Evolutionary conservation across 1,284 basidiomycete species (phyloP).

Genomic region (Anthracocystis setariae): DNA sequence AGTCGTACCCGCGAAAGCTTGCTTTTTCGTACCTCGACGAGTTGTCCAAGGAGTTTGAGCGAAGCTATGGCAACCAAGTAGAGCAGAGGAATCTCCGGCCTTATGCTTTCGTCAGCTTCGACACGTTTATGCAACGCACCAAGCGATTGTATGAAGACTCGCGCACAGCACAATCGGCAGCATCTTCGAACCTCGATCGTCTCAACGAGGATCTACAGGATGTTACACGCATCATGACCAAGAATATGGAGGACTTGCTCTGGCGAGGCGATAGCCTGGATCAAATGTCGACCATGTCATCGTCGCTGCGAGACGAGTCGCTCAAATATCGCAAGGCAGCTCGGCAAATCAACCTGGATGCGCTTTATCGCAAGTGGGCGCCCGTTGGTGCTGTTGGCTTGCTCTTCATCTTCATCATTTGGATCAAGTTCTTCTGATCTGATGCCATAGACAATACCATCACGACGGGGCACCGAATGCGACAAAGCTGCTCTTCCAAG

Average conservation of each 20-base stretch:
- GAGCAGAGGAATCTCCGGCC: constrained; percentile 62
- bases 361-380: constrained; percentile 93
- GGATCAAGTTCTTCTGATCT: constrained; percentile 80
- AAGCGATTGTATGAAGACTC: constrained; percentile 94
- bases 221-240: constrained; percentile 99
- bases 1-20: constrained; percentile 95
- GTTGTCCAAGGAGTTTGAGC: constrained; percentile 88
- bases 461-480: no score
- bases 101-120: constrained; percentile 69
- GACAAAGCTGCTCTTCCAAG: no score
- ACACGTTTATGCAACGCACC: constrained; percentile 98
- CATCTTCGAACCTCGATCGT: constrained; percentile 78
- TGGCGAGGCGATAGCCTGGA: constrained; percentile 98
- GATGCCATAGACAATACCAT: no score
- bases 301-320: constrained; percentile 93
- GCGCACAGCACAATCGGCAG: constrained; percentile 80
- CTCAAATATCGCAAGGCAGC: constrained; percentile 97
- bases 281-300: constrained; percentile 95
- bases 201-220: constrained; percentile 96
- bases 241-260: constrained; percentile 99
- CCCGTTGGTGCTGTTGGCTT: constrained; percentile 71
- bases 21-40: constrained; percentile 98
- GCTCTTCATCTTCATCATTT: constrained; percentile 81
- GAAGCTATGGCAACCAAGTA: constrained; percentile 66
- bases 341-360: constrained; percentile 90